Percentiles rank a stretch among this genome's conserved stretches.
Conservation (phyloP, 495 filamentous ascomycete genomes). For the Poronia punctata region DNA sequence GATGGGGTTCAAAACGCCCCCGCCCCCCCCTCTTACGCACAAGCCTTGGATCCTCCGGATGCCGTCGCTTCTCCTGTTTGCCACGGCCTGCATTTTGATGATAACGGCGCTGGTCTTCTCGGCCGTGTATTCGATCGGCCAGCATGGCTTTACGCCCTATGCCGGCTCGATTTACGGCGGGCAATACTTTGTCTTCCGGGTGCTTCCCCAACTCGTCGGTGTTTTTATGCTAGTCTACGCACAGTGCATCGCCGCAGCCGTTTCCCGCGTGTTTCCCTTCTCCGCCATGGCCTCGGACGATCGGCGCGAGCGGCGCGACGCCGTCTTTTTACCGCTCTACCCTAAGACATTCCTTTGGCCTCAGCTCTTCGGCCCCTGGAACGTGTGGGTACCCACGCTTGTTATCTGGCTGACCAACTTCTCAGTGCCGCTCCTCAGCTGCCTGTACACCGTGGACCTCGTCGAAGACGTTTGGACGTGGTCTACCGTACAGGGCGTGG, state of each 20-base stretch:
- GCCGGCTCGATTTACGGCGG: conserved; percentile 51
- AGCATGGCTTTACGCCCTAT: conserved; percentile 61
- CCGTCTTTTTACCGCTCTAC: conserved; percentile 47
- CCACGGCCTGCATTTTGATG: conserved; percentile 61
- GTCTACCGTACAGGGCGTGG: conserved; percentile 66
- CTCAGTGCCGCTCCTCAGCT: conserved; percentile 40
- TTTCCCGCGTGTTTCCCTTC: conserved; percentile 75
- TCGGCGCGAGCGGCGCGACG: conserved; percentile 38
- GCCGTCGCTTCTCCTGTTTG: conserved; percentile 49
- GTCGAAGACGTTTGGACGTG: conserved; percentile 58
- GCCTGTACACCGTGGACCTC: conserved; percentile 39
- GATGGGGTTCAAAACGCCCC: conserved; percentile 2
- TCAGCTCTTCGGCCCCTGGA: conserved; percentile 35
- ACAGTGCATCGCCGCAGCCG: conserved; percentile 63
- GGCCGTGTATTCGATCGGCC: conserved; percentile 60
- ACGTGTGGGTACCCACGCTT: conserved; percentile 37
- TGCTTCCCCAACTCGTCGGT: conserved; percentile 73
- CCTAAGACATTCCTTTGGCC: conserved; percentile 45
- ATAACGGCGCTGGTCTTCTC: conserved; percentile 63
- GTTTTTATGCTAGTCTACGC: conserved; percentile 66
- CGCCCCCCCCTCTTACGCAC: conserved; percentile 50
- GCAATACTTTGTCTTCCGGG: conserved; percentile 81
- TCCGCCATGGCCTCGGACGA: conserved; percentile 59
- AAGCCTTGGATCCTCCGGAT: conserved; percentile 61
- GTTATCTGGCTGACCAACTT: conserved; percentile 41